These are phyloP conservation scores for Acanthamoeba sp. DNA, from an alignment of 208 protist species.

Conservation along the genomic window DNA sequence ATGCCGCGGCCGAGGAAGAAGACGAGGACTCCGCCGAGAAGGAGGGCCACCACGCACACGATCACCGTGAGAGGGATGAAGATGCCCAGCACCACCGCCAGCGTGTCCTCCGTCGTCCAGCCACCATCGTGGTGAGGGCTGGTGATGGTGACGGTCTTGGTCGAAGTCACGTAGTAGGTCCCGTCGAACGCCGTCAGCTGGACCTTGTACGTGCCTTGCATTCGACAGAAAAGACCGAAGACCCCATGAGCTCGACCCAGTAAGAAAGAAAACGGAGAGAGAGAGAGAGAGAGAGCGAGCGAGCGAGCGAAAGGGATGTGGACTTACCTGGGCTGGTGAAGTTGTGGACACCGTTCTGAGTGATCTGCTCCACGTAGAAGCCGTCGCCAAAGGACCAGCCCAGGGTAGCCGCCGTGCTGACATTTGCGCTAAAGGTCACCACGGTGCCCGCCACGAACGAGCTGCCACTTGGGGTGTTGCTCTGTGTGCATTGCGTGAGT, in stretches of 20 bases:
- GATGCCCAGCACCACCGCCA: conserved; percentile 39
- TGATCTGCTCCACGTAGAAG: not conserved
- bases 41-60: not conserved
- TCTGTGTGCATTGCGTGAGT: no score
- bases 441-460: not conserved
- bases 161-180: conserved; percentile 14
- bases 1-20: conserved; percentile 34
- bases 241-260: no score
- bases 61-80: not conserved
- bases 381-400: conserved; percentile 50
- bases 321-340: not conserved
- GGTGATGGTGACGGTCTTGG: not conserved
- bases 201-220: not conserved
- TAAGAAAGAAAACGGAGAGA: not conserved
- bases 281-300: not conserved
- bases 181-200: conserved; percentile 26
- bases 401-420: not conserved
- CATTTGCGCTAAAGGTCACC: conserved; percentile 4
- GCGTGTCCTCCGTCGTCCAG: conserved; percentile 5
- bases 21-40: not conserved
- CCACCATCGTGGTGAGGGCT: not conserved
- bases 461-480: conserved; percentile 21
- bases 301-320: not conserved
- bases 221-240: not conserved
- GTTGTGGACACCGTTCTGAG: not conserved